Evolutionary conservation across 75 land plant genomes (phyloP).

Genomic region (Larix kaempferi): DNA sequence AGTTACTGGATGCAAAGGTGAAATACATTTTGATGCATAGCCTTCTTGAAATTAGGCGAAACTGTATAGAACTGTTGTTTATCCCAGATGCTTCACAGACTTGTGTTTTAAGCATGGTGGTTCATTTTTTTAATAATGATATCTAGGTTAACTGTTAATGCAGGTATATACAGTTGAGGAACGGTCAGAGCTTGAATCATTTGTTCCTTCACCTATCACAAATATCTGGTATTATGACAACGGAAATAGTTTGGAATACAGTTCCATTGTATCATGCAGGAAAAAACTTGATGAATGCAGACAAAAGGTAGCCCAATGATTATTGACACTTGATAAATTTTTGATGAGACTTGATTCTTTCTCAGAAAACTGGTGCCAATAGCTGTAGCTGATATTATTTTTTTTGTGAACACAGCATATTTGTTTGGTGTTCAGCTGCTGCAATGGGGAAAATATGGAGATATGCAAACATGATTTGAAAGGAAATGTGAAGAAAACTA

Average conservation of each 20-base stretch:
- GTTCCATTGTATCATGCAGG: slow-evolving; percentile 1
- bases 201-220: slow-evolving; percentile 53
- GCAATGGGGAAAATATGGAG: slow-evolving; percentile 15
- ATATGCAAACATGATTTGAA: slow-evolving; percentile 20
- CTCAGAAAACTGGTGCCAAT: neutral
- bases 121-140: slow-evolving; percentile 3
- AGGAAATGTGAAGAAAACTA: slow-evolving; percentile 18
- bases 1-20: slow-evolving; percentile 62
- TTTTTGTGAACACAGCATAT: slow-evolving; percentile 22
- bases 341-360: neutral
- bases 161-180: slow-evolving; percentile 72
- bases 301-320: slow-evolving; percentile 31
- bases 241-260: neutral
- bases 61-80: neutral
- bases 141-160: neutral
- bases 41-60: neutral
- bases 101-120: neutral
- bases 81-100: neutral
- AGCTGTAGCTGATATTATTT: neutral
- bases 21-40: neutral
- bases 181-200: slow-evolving; percentile 48
- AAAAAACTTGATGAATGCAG: slow-evolving; percentile 38
- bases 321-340: neutral
- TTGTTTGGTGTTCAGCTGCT: slow-evolving; percentile 7
- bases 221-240: slow-evolving; percentile 44